Conservation (phyloP, 495 filamentous ascomycete genomes). For the Lasiosphaeriaceae sp. region DNA sequence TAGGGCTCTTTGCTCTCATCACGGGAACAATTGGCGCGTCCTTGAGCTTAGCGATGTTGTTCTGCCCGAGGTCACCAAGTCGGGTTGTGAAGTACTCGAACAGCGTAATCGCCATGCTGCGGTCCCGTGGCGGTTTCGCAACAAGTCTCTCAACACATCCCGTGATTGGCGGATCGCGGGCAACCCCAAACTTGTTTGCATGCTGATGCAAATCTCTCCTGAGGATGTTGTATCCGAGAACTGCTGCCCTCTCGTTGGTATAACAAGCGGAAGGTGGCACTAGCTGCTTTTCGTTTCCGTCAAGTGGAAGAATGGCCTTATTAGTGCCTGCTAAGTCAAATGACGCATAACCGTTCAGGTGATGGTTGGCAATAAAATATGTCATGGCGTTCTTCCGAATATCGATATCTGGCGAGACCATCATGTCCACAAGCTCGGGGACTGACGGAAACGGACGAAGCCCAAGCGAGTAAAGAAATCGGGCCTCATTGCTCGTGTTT, state of each 20-base stretch:
- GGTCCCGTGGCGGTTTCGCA: slow-evolving; percentile 61
- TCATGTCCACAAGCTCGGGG: slow-evolving; percentile 68
- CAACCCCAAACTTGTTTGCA: slow-evolving; percentile 77
- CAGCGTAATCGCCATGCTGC: slow-evolving; percentile 58
- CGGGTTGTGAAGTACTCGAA: slow-evolving; percentile 83
- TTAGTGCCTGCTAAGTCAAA: slow-evolving; percentile 54
- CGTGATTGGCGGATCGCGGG: slow-evolving; percentile 68
- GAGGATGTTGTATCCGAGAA: slow-evolving; percentile 78
- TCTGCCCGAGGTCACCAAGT: slow-evolving; percentile 63
- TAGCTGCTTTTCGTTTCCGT: slow-evolving; percentile 57
- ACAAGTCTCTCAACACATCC: slow-evolving; percentile 69
- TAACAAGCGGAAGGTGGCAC: slow-evolving; percentile 76
- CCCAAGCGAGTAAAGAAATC: slow-evolving; percentile 68
- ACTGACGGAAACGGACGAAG: slow-evolving; percentile 65
- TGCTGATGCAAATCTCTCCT: slow-evolving; percentile 67
- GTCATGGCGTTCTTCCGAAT: slow-evolving; percentile 63
- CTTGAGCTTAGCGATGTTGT: slow-evolving; percentile 54
- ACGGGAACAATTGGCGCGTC: slow-evolving; percentile 70
- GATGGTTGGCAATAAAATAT: slow-evolving; percentile 80
- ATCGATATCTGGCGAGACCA: slow-evolving; percentile 58
- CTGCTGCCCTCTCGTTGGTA: slow-evolving; percentile 67
- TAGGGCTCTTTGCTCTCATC: slow-evolving; percentile 27
- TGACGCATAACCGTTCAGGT: slow-evolving; percentile 65
- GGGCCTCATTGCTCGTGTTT: slow-evolving; percentile 60
- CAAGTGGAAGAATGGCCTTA: slow-evolving; percentile 68